Percentiles rank a stretch among this genome's conserved stretches.
phyloP scores from a whole-genome alignment of 139 green algal genomes.

The Asterochloris erici region DNA sequence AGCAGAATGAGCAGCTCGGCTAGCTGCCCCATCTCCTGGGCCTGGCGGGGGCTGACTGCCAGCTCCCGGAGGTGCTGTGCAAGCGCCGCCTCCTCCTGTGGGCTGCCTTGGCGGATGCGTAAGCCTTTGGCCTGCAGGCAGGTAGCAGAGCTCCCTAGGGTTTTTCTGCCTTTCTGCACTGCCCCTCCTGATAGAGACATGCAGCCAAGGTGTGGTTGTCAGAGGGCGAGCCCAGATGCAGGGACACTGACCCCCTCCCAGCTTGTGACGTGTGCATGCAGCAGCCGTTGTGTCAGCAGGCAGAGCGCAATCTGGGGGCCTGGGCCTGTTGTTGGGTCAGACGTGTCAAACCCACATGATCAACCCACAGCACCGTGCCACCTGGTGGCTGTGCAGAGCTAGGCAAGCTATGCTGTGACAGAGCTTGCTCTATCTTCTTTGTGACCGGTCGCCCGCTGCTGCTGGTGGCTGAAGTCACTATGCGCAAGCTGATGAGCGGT shows the following conservation, averaged over 20 bases:
- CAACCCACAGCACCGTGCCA: too few species aligned
- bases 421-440: not conserved
- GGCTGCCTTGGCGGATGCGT: constrained; percentile 55
- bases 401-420: too few species aligned
- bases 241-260: not conserved
- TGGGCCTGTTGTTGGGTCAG: too few species aligned
- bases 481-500: not conserved
- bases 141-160: not conserved
- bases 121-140: constrained; percentile 11
- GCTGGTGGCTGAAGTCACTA: not conserved
- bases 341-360: too few species aligned
- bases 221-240: not conserved
- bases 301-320: not conserved
- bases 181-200: not conserved
- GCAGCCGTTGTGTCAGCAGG: too few species aligned
- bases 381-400: too few species aligned
- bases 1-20: constrained; percentile 75
- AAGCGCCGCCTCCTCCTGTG: constrained; percentile 72
- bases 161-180: too few species aligned
- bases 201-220: not conserved
- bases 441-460: not conserved
- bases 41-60: constrained; percentile 21
- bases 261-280: not conserved
- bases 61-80: constrained; percentile 41
- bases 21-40: constrained; percentile 46